Percentiles rank a stretch among this genome's conserved stretches.
Evolutionary conservation across 164 flowering plant species (phyloP).

Genomic region (Umbilicus rupestris): DNA sequence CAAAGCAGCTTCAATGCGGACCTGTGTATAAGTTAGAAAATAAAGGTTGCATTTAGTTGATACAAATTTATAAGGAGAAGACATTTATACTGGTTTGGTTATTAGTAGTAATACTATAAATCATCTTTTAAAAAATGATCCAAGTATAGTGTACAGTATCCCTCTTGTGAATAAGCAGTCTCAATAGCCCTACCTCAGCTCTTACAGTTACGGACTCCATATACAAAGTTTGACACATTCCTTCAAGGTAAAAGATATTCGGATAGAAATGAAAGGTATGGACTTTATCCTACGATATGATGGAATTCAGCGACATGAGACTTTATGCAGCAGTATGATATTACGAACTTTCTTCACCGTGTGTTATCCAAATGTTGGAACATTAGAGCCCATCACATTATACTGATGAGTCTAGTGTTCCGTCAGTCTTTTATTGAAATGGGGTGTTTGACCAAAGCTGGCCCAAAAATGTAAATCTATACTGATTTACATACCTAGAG

Average conservation of each 20-base stretch:
- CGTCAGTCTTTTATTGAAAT: neutral
- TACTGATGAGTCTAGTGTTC: neutral
- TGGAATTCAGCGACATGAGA: neutral
- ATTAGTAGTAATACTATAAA: neutral
- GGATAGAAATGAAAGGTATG: neutral
- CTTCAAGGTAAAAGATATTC: neutral
- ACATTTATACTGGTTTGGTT: no score
- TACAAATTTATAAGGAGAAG: slow-evolving; percentile 1
- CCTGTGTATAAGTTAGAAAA: slow-evolving; percentile 29
- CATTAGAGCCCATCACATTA: neutral
- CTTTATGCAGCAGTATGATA: neutral
- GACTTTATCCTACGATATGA: neutral
- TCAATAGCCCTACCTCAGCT: neutral
- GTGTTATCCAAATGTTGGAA: neutral
- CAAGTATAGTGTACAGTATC: neutral
- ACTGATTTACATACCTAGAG: neutral
- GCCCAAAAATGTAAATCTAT: neutral
- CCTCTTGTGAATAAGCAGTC: neutral
- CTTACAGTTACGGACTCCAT: neutral
- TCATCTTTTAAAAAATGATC: neutral
- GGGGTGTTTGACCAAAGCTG: neutral
- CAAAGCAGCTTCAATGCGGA: slow-evolving; percentile 93
- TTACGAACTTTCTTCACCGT: neutral
- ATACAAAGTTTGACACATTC: neutral
- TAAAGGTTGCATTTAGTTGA: neutral